Evolutionary conservation across 148 eudicot species (phyloP).

Genomic region (Rhododendron molle): DNA sequence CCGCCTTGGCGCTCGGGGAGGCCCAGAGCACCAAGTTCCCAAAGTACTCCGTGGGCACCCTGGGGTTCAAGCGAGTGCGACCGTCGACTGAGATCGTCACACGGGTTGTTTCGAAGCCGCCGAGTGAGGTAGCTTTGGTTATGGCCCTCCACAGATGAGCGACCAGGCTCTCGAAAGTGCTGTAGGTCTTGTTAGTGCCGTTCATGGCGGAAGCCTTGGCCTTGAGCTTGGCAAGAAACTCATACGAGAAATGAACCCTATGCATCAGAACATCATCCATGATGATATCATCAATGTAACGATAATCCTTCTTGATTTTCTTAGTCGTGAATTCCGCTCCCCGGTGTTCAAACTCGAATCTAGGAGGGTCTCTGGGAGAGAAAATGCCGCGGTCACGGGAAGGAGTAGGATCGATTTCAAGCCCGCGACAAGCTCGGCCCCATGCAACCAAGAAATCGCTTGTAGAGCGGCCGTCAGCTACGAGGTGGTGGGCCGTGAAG

Average conservation of each 20-base stretch:
- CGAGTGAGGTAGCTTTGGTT: slow-evolving; percentile 32
- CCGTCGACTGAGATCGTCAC: slow-evolving; percentile 37
- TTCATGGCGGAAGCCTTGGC: slow-evolving; percentile 28
- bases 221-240: slow-evolving; percentile 35
- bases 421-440: slow-evolving; percentile 35
- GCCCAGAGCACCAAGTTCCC: slow-evolving; percentile 49
- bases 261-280: slow-evolving; percentile 21
- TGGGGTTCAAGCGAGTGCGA: slow-evolving; percentile 26
- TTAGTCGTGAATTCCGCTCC: slow-evolving; percentile 24
- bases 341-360: slow-evolving; percentile 25
- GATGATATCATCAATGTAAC: background rate
- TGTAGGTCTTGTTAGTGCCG: slow-evolving; percentile 18
- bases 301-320: slow-evolving; percentile 10
- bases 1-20: slow-evolving; percentile 28
- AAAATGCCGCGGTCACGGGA: slow-evolving; percentile 21
- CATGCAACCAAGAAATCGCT: slow-evolving; percentile 46
- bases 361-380: slow-evolving; percentile 29
- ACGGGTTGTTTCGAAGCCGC: slow-evolving; percentile 18
- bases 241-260: slow-evolving; percentile 26
- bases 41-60: slow-evolving; percentile 29
- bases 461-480: slow-evolving; percentile 34
- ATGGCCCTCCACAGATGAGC: slow-evolving; percentile 44
- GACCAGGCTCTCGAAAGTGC: slow-evolving; percentile 38
- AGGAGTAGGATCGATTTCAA: slow-evolving; percentile 24
- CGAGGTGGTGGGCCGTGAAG: slow-evolving; percentile 33